Evolutionary conservation across 441 rosid genomes (phyloP).

Genomic region (Capsella rubella): DNA sequence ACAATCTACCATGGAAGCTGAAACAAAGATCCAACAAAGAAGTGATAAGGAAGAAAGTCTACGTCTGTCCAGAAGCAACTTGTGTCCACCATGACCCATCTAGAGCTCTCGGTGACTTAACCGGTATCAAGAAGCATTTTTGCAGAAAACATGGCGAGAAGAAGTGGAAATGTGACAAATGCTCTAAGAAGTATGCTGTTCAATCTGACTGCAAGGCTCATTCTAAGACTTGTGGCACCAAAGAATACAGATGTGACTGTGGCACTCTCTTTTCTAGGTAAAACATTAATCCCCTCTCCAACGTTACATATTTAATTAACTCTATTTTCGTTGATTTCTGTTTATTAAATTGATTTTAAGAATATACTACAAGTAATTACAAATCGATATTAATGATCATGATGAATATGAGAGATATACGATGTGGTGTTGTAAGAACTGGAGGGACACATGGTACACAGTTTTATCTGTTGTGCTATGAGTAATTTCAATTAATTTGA

Average conservation of each 20-base stretch:
- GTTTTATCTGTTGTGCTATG: slow-evolving; percentile 41
- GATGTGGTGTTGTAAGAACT: slow-evolving; percentile 28
- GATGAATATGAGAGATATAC: slow-evolving; percentile 3
- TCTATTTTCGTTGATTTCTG: background rate
- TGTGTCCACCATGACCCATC: slow-evolving; percentile 90
- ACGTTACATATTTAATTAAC: background rate
- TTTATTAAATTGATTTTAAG: slow-evolving; percentile 5
- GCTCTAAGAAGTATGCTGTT: slow-evolving; percentile 83
- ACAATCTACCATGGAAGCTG: slow-evolving; percentile 86
- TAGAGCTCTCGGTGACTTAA: slow-evolving; percentile 84
- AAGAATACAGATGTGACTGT: slow-evolving; percentile 87
- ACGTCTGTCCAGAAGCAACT: slow-evolving; percentile 75
- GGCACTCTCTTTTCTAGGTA: slow-evolving; percentile 87
- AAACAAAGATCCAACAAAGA: slow-evolving; percentile 81
- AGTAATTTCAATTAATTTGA: slow-evolving; percentile 45
- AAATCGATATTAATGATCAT: slow-evolving; percentile 10
- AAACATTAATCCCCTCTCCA: background rate
- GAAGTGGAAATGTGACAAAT: slow-evolving; percentile 92
- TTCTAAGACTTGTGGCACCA: slow-evolving; percentile 87
- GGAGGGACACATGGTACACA: slow-evolving; percentile 46
- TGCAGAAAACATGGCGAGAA: slow-evolving; percentile 86
- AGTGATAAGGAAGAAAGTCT: slow-evolving; percentile 71
- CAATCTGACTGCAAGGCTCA: slow-evolving; percentile 95
- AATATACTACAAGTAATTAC: slow-evolving; percentile 23
- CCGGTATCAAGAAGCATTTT: slow-evolving; percentile 89